Base-by-base conservation (phyloP, 805 yeast species). In the Candida takata region DNA sequence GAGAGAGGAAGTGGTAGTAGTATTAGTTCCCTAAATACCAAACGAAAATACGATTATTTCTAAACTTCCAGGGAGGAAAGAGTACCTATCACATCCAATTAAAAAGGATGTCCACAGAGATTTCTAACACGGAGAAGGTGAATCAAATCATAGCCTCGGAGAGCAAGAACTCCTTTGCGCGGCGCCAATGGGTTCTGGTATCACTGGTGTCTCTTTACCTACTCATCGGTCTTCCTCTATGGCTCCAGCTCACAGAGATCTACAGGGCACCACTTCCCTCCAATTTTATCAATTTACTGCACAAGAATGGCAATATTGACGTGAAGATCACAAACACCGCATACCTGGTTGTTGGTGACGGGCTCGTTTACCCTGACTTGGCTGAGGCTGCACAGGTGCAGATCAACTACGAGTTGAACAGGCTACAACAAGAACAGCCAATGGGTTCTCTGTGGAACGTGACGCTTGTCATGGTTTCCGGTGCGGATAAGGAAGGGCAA, bases 311-410 rank as follows among this genome's bases (percentile, higher is more conserved):
- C 10, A 55, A 66, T 29, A 45, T 56, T 16, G 79, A 73, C 46
- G 41, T 74, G 3, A 55, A 55, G 17, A 35, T 74, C 28, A 57
- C 48, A 3, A 60, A 73, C 6, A 75, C 74, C 0, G 60, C 72
- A 4, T 64, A 58, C 32, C 45, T 67, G 16, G 55, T 57, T n/a
- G 47, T 57, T 3, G 51, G 52, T 2, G 65, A 66, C 9, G 72
- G 71, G 2, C 66, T 76, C 43, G 55, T 60, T 13, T 77, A 79
- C 45, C 88, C 90, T 0, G 95, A 86, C 53, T 50, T 86, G 14
- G 71, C 69, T 2, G 65, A 65, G 29, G 86, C 82, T 1, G 51
- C 70, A 2, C 70, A 71, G 40, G 48, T 64, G 10, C 73, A 74
- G 45, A 48, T 73, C 2, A 62, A 69, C 40, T 58, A 61, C 12